phyloP scores from a whole-genome alignment of 495 filamentous ascomycete species.

The Aspergillus diversus region DNA sequence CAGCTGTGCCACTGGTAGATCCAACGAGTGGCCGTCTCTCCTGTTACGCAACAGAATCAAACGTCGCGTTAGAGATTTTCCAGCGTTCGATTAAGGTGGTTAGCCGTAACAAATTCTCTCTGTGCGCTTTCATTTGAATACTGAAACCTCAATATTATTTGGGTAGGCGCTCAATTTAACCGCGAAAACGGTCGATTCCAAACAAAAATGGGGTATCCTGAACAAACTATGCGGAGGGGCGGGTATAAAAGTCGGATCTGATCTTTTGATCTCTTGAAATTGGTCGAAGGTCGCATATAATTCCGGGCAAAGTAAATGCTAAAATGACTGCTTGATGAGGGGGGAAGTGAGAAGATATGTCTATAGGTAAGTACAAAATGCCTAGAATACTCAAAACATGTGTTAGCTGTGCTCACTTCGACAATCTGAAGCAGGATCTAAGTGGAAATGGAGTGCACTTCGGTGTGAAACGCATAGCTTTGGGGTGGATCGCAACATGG shows the following conservation, averaged over 20 bases:
- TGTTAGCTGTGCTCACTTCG: slow-evolving; percentile 1
- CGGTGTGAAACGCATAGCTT: neutral
- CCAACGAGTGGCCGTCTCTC: neutral
- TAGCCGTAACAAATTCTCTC: neutral
- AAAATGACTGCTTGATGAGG: neutral
- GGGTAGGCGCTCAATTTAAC: neutral
- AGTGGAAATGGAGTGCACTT: neutral
- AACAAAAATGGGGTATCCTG: neutral
- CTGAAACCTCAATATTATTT: neutral
- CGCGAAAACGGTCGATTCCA: neutral
- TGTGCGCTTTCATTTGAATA: neutral
- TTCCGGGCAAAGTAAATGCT: neutral
- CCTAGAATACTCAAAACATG: neutral
- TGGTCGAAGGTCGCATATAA: neutral
- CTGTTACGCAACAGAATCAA: no score
- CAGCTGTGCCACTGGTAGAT: neutral
- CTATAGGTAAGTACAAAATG: neutral
- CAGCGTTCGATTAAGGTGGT: neutral
- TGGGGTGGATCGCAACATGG: neutral
- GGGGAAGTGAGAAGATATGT: neutral
- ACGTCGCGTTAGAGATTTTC: neutral
- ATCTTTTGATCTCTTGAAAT: neutral
- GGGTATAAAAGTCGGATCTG: neutral
- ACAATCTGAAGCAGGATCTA: neutral
- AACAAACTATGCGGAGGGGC: neutral